Percentiles rank a stretch among this genome's conserved stretches.
Evolutionary conservation across 2,329 filamentous ascomycete genomes (phyloP).

Genomic region (Cadophora gregata): DNA sequence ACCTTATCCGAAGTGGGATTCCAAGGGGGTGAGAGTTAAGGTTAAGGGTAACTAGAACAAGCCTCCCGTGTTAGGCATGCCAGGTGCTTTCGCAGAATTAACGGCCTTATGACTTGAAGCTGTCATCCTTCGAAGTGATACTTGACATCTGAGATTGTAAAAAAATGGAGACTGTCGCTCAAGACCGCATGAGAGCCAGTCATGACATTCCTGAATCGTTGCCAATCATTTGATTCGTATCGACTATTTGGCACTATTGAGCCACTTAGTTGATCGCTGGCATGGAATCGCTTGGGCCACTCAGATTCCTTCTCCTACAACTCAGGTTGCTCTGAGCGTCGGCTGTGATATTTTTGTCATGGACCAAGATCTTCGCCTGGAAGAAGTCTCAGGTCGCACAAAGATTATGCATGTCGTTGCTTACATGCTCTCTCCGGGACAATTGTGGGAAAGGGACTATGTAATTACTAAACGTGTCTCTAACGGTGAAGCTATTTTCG

Average conservation of each 20-base stretch:
- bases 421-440: neutral
- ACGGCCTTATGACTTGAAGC: neutral
- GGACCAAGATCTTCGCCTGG: neutral
- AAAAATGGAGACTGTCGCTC: neutral
- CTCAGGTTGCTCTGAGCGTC: neutral
- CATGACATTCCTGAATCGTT: neutral
- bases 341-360: neutral
- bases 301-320: neutral
- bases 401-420: neutral
- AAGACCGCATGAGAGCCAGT: neutral
- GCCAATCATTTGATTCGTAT: neutral
- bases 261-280: neutral
- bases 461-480: neutral
- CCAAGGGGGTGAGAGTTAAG: constrained; percentile 28
- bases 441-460: neutral
- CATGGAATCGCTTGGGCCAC: neutral
- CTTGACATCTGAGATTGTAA: neutral
- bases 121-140: neutral
- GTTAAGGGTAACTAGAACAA: constrained; percentile 14
- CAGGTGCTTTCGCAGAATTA: neutral
- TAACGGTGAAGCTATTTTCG: constrained; percentile 3
- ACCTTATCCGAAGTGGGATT: constrained; percentile 25
- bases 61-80: neutral
- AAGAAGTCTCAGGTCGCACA: neutral
- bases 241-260: neutral